Evolutionary conservation across 2,329 filamentous ascomycete genomes (phyloP), one percentile per base, ranked within the genome.

Genomic region (Cercospora sp.): DNA sequence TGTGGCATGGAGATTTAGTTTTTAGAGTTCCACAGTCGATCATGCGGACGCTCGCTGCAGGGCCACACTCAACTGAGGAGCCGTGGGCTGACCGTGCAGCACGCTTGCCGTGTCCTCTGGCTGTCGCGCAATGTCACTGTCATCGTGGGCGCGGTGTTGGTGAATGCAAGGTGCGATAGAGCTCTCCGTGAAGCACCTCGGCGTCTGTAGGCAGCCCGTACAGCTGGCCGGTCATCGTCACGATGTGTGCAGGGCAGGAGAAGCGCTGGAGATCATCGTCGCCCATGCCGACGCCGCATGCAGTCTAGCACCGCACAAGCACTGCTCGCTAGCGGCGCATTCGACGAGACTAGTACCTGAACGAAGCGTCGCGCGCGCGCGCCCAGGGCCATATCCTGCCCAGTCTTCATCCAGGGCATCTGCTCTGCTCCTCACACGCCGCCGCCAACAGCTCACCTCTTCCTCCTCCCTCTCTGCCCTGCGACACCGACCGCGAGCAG

Each of bases 321-420:
- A 57, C 28, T 20, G 23, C 53, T 57, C 53, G 53, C 53, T 57
- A 57, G 23, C 53, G 53, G 23, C 30, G 7, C 12, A 23, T 10
- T 48, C 42, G 53, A 57, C 5, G 23, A 57, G 53, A 31, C 53
- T 58, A 58, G 53, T 58, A 31, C 53, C 53, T 58, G 53, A 58
- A 12, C 53, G 53, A 58, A 58, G 53, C 53, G 30, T 58, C 26
- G 26, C 23, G 53, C 53, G 45, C 53, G 45, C 33, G 33, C 33
- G 33, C 33, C 33, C 33, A 40, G 33, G 13, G 33, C 48, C 23
- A n/a, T 10, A 31, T n/a, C 13, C 53, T 33, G 53, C 30, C 20
- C 26, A 10, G 23, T 31, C 53, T 26, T 31, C 51, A 16, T 31
- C 28, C 3, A 31, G 13, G 23, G 13, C 28, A 30, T 31, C 51